Evolutionary conservation across 306 rosid species (phyloP), one percentile per base, ranked within the genome.

Genomic region (Echinosophora koreensis): DNA sequence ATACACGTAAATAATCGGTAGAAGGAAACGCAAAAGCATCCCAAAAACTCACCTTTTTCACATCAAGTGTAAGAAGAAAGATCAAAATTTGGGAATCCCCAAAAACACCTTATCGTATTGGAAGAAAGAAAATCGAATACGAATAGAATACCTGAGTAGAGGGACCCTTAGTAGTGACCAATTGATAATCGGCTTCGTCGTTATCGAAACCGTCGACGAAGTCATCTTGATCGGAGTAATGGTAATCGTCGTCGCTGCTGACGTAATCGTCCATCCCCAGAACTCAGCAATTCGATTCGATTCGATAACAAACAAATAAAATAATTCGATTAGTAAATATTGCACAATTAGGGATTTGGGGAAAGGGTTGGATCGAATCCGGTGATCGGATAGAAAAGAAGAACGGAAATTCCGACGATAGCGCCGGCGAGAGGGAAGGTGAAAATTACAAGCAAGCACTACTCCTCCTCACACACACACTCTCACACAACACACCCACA

Each of bases 171-270:
- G 90, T 37, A 68, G 87, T 62, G 38, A 61, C 81, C 74, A 86
- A 75, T 27, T 78, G 81, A 65, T 44, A 55, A 77, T 83, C 88
- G 50, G 74, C 47, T 44, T 86, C 97, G 4, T 92, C 95, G 77
- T 86, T 90, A 38, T 76, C 92, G 18, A 77, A 68, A 18, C 77
- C 90, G 5, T 92, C 86, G 8, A 77, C 76, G 16, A 89, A 91
- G 15, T 69, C 85, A 0, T 89, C 95, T 37, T 82, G 91, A 90
- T 92, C 92, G 86, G 97, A 89, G 87, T 80, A 81, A 5, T 11
- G 84, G 35, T 60, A 89, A 15, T 89, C 96, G 3, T 87, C 97
- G 8, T 92, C 94, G 79, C 87, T 85, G 89, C 82, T 83, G 32
- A 71, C 12, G 56, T 58, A 83, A 76, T 84, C 92, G 9, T 87